Conservation (phyloP, 176 grass and related monocot species). For the Juncus effusus region DNA sequence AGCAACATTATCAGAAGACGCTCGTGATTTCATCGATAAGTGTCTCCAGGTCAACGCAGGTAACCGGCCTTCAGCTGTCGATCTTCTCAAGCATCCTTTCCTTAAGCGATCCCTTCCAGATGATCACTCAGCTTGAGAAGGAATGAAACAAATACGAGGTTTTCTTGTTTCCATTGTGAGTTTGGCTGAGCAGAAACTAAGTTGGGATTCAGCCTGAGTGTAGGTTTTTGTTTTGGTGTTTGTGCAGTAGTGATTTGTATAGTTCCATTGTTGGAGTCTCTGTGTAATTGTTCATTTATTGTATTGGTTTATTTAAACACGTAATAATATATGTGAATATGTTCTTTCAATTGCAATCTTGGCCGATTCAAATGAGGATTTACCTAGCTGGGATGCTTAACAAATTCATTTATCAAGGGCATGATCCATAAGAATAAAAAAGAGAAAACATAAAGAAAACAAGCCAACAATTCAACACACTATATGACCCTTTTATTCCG, state of each 20-base stretch:
- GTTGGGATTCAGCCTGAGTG: background rate
- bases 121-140: background rate
- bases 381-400: background rate
- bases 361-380: background rate
- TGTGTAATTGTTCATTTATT: background rate
- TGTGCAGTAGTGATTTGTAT: background rate
- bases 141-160: too few relatives aligned
- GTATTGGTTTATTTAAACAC: background rate
- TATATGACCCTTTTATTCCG: slow-evolving; percentile 26
- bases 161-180: background rate
- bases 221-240: slow-evolving; percentile 21
- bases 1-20: slow-evolving; percentile 49
- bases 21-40: slow-evolving; percentile 63
- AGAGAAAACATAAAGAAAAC: slow-evolving; percentile 11
- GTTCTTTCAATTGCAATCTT: background rate
- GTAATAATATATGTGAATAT: background rate
- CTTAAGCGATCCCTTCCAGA: slow-evolving; percentile 36
- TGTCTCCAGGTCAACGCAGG: slow-evolving; percentile 60
- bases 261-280: slow-evolving; percentile 8
- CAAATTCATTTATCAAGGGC: background rate
- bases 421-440: background rate
- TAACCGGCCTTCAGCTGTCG: slow-evolving; percentile 56
- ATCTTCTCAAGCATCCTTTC: slow-evolving; percentile 76
- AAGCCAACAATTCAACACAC: slow-evolving; percentile 6
- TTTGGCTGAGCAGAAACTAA: background rate